phyloP scores from a whole-genome alignment of 1,139 yeast genomes.

The Pichia sp. region DNA sequence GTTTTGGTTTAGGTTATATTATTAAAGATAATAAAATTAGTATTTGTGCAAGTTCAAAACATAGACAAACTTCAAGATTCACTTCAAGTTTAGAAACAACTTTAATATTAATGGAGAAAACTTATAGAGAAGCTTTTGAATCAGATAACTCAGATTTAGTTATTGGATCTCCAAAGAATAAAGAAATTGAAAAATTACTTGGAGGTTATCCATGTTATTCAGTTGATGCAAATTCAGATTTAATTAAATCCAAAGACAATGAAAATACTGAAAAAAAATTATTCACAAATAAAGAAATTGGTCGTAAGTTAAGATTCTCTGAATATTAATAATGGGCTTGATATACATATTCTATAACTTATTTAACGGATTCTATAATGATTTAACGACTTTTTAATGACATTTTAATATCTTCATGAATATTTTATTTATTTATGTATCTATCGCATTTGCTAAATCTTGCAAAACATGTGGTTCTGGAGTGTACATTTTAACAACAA shows the following conservation, averaged over 20 bases:
- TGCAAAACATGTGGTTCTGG: conserved; percentile 9
- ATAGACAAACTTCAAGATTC: conserved; percentile 81
- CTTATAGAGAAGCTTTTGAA: conserved; percentile 42
- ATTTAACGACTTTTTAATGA: too few relatives aligned
- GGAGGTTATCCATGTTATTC: conserved; percentile 65
- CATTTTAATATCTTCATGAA: not conserved
- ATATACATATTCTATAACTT: too few relatives aligned
- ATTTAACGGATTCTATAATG: too few relatives aligned
- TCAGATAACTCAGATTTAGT: conserved; percentile 13
- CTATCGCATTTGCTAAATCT: not conserved
- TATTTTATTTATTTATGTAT: too few relatives aligned
- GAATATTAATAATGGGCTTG: conserved; percentile 45
- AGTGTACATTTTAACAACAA: conserved; percentile 41
- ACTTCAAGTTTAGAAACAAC: conserved; percentile 68
- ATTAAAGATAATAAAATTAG: conserved; percentile 81
- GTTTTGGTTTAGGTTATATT: conserved; percentile 88
- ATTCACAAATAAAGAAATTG: conserved; percentile 57
- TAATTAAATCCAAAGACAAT: conserved; percentile 57
- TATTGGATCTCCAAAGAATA: conserved; percentile 9
- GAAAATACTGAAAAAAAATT: conserved; percentile 40
- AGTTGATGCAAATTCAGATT: conserved; percentile 31
- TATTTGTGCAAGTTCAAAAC: conserved; percentile 83
- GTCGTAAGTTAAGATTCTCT: conserved; percentile 64
- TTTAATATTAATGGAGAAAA: conserved; percentile 54
- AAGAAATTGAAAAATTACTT: conserved; percentile 40